These are phyloP conservation scores for Scutellaria minor DNA, from an alignment of 257 asterid species.

Conservation along the genomic window DNA sequence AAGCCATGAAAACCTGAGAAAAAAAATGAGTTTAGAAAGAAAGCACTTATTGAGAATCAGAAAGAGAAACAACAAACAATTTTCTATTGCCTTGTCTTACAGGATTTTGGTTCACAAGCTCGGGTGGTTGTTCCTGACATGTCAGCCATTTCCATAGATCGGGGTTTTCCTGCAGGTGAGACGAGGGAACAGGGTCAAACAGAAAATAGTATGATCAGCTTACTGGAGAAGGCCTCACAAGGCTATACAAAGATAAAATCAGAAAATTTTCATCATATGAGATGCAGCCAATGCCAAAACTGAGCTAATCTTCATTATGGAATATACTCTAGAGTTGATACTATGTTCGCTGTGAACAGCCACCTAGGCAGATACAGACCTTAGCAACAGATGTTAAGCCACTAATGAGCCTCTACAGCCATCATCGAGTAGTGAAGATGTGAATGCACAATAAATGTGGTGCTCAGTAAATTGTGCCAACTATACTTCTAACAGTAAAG, in stretches of 20 bases:
- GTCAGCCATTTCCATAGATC: slow-evolving; percentile 96
- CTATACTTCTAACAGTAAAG: too few relatives aligned
- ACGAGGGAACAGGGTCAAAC: neutral
- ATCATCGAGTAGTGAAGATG: too few relatives aligned
- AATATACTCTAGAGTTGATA: neutral
- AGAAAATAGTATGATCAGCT: neutral
- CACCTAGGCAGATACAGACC: too few relatives aligned
- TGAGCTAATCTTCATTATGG: neutral
- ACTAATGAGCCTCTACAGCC: too few relatives aligned
- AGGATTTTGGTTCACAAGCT: slow-evolving; percentile 65
- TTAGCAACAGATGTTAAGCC: too few relatives aligned
- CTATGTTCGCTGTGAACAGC: too few relatives aligned
- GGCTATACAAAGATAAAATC: neutral
- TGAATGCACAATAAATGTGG: too few relatives aligned
- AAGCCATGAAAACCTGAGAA: slow-evolving; percentile 66
- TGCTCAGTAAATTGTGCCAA: too few relatives aligned
- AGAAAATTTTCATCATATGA: neutral
- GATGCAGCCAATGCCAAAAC: neutral
- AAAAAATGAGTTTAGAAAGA: slow-evolving; percentile 7
- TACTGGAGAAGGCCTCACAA: neutral
- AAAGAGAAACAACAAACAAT: neutral
- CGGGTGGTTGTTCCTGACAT: slow-evolving; percentile 90
- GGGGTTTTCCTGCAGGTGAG: slow-evolving; percentile 77
- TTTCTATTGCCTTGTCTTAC: slow-evolving; percentile 49
- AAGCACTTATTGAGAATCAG: neutral